Percentiles rank a stretch among this genome's conserved stretches.
phyloP scores from a whole-genome alignment of 805 yeast species.

The Nakazawaea wyomingensis region DNA sequence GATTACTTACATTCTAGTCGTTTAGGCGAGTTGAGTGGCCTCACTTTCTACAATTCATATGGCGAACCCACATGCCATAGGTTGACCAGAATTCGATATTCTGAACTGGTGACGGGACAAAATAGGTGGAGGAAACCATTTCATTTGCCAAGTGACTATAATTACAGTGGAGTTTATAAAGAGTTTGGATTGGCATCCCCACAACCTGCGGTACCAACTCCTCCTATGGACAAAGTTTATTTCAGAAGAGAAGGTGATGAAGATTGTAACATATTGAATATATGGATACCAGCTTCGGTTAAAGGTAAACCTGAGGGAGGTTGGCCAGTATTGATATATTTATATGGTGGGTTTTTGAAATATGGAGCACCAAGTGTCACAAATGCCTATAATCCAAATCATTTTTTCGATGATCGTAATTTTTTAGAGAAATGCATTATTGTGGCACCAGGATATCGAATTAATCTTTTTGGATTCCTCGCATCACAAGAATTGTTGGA shows the following conservation, averaged over 20 bases:
- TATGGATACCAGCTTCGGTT: constrained; percentile 32
- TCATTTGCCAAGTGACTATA: constrained; percentile 26
- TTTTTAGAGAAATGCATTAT: constrained; percentile 29
- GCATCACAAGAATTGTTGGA: constrained; percentile 32
- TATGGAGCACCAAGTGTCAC: constrained; percentile 23
- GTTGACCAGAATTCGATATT: constrained; percentile 7
- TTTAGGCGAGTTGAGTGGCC: constrained; percentile 6
- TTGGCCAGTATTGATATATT: constrained; percentile 36
- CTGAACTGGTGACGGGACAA: constrained; percentile 1
- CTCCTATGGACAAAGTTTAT: constrained; percentile 14
- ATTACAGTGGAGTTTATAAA: constrained; percentile 34
- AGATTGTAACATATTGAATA: constrained; percentile 29
- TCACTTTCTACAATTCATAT: constrained; percentile 5
- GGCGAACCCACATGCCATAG: constrained; percentile 10
- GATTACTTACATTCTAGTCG: constrained; percentile 3
- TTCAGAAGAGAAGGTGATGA: constrained; percentile 24
- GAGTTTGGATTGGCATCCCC: constrained; percentile 30
- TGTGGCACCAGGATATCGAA: constrained; percentile 35
- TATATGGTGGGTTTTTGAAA: constrained; percentile 42
- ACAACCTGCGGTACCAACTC: constrained; percentile 30
- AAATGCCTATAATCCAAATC: constrained; percentile 19
- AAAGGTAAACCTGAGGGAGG: constrained; percentile 29
- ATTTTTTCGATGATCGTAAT: constrained; percentile 23
- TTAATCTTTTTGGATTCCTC: constrained; percentile 33
- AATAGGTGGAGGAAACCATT: constrained; percentile 10